Percentiles rank a stretch among this genome's conserved stretches.
Evolutionary conservation across 176 grass and related monocot species (phyloP).

Genomic region (Musa itinerans): DNA sequence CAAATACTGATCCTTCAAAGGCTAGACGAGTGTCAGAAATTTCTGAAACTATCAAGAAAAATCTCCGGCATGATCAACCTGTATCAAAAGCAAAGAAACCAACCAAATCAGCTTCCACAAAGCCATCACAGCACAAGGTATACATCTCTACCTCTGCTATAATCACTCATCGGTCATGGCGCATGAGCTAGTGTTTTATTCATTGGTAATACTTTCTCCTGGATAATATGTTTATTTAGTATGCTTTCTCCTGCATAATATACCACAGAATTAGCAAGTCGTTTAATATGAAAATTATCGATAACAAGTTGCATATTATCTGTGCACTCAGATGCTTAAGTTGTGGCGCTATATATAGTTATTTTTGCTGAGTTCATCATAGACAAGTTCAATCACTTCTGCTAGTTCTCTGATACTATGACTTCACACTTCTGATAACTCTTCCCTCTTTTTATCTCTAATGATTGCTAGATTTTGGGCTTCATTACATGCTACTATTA

Average conservation of each 20-base stretch:
- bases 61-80: constrained; percentile 34
- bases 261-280: background rate
- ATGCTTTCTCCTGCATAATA: too few relatives aligned
- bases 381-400: background rate
- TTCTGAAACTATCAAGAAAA: constrained; percentile 48
- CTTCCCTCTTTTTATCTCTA: background rate
- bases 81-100: constrained; percentile 43
- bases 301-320: background rate
- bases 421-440: background rate
- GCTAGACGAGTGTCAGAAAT: constrained; percentile 42
- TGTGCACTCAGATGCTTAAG: background rate
- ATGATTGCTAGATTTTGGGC: background rate
- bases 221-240: too few relatives aligned
- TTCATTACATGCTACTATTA: background rate
- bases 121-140: constrained; percentile 62
- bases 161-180: background rate
- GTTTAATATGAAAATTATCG: background rate
- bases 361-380: background rate
- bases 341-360: background rate
- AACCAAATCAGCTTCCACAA: constrained; percentile 49
- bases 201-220: background rate
- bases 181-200: background rate
- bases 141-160: background rate
- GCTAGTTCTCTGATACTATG: background rate
- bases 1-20: constrained; percentile 37